Evolutionary conservation across 108 stramenopile species (phyloP).

Genomic region (Schizochytrium sp.): DNA sequence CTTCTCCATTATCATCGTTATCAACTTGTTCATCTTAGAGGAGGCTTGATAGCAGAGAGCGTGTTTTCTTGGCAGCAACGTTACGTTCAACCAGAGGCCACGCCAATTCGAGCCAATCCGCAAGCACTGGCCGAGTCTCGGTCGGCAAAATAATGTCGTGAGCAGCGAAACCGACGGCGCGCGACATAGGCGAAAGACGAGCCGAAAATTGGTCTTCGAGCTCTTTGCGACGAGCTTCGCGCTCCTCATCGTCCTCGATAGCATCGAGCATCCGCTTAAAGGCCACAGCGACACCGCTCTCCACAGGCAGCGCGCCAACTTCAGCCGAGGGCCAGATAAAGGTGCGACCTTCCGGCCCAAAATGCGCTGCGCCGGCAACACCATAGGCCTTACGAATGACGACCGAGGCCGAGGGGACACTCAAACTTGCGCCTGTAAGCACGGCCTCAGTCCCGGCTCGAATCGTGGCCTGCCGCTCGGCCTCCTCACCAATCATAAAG

Average conservation of each 20-base stretch:
- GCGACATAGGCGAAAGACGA: background rate
- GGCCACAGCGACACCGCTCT: background rate
- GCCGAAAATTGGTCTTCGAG: background rate
- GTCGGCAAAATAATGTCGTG: background rate
- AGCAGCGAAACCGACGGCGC: background rate
- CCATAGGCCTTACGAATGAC: background rate
- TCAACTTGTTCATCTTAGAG: background rate
- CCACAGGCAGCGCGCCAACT: background rate
- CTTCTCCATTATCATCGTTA: too few relatives aligned
- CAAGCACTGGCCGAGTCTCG: background rate
- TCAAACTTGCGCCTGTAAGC: background rate
- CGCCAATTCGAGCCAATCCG: background rate
- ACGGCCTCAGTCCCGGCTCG: background rate
- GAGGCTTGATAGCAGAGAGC: background rate
- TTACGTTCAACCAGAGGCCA: background rate
- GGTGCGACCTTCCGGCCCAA: background rate
- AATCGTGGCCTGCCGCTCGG: background rate
- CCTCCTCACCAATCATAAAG: slow-evolving; percentile 23
- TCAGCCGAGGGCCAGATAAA: background rate
- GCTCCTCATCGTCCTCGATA: background rate
- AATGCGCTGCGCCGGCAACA: background rate
- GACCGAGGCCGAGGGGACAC: background rate
- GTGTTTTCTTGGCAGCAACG: background rate
- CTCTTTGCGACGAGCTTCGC: background rate
- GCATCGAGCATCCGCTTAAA: slow-evolving; percentile 2